Percentiles rank a stretch among this genome's conserved stretches.
These are phyloP conservation scores for Amanita thiersii DNA, from an alignment of 768 basidiomycete genomes.

Conservation along the genomic window DNA sequence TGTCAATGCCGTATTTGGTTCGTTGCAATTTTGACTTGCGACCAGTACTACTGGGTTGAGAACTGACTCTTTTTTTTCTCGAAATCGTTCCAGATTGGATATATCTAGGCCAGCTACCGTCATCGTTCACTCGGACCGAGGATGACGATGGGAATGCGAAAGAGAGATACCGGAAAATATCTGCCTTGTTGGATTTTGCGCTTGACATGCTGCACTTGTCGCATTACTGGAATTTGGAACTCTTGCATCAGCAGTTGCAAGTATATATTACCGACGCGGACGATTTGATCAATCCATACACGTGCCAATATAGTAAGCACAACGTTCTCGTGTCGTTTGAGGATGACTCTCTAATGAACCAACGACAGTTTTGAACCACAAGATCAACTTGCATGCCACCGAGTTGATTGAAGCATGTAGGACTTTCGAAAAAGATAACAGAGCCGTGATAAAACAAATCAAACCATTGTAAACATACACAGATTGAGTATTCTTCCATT, in stretches of 20 bases:
- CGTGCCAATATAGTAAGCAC: constrained; percentile 19
- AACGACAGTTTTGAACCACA: constrained; percentile 15
- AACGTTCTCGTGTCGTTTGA: background rate
- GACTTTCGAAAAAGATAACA: constrained; percentile 20
- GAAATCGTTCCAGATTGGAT: constrained; percentile 4
- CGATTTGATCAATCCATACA: constrained; percentile 22
- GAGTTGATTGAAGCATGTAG: constrained; percentile 17
- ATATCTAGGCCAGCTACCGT: constrained; percentile 6
- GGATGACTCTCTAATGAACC: background rate
- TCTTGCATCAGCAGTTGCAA: constrained; percentile 7
- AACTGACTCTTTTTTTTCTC: no score
- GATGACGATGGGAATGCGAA: constrained; percentile 5
- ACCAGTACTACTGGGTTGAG: no score
- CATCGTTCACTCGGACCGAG: constrained; percentile 20
- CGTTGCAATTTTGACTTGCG: no score
- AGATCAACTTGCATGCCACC: constrained; percentile 15
- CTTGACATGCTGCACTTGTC: constrained; percentile 10
- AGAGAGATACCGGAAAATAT: no score
- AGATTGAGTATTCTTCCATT: no score
- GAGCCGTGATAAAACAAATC: constrained; percentile 12
- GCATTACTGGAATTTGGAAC: constrained; percentile 6
- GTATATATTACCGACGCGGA: constrained; percentile 8
- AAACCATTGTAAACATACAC: no score
- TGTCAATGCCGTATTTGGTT: no score
- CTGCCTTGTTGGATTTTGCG: constrained; percentile 3